Evolutionary conservation across 352 stramenopile species (phyloP).

Genomic region (Globisporangium mamillatum): DNA sequence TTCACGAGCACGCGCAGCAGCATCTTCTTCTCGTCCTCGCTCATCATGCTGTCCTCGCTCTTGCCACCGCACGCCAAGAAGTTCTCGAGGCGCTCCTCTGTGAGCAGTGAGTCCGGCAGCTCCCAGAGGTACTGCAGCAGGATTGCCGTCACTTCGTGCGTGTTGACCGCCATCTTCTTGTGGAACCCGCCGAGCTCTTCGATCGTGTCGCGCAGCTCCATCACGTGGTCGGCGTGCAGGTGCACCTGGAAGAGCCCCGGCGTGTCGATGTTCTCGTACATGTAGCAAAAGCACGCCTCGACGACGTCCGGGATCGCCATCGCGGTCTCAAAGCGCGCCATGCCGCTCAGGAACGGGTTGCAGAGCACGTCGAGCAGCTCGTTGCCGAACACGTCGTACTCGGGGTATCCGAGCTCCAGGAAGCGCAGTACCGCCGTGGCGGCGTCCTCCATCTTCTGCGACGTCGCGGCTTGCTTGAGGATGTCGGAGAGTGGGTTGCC

Average conservation of each 20-base stretch:
- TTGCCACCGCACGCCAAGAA: conserved; percentile 53
- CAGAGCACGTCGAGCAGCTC: conserved; percentile 74
- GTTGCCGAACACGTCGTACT: conserved; percentile 82
- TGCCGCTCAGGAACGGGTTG: conserved; percentile 82
- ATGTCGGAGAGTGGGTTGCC: conserved; percentile 77
- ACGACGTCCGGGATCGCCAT: conserved; percentile 77
- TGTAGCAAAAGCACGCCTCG: conserved; percentile 75
- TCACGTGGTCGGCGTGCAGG: conserved; percentile 68
- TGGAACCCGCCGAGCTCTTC: conserved; percentile 81
- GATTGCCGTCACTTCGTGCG: conserved; percentile 76
- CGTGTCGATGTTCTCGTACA: conserved; percentile 75
- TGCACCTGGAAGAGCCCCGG: conserved; percentile 81
- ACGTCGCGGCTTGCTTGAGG: conserved; percentile 50
- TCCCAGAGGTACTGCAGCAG: conserved; percentile 85
- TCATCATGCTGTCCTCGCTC: conserved; percentile 37
- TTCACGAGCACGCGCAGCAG: conserved; percentile 72
- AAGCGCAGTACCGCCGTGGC: conserved; percentile 72
- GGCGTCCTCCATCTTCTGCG: conserved; percentile 69
- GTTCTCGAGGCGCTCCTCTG: conserved; percentile 65
- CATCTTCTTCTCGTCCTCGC: conserved; percentile 50
- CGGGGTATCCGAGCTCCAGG: conserved; percentile 79
- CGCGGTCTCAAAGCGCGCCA: conserved; percentile 83
- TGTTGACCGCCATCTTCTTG: conserved; percentile 78
- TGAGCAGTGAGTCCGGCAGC: conserved; percentile 73
- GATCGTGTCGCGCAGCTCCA: conserved; percentile 77